phyloP scores from a whole-genome alignment of 2,329 filamentous ascomycete genomes.

The Sarocladium oryzae region DNA sequence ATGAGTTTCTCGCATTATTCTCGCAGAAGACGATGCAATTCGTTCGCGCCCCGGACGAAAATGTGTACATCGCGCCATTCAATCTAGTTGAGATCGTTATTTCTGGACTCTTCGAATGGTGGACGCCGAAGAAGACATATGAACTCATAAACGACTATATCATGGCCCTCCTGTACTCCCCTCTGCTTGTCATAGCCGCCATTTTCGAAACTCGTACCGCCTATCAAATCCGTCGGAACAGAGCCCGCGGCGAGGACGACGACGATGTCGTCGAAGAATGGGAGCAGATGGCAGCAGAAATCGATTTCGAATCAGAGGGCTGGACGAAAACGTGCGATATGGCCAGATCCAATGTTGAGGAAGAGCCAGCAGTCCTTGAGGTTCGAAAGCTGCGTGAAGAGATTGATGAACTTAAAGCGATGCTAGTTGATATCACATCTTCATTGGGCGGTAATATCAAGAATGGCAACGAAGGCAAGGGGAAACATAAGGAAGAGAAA shows the following conservation, averaged over 20 bases:
- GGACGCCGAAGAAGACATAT: slow-evolving; percentile 70
- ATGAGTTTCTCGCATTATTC: slow-evolving; percentile 93
- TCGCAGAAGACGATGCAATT: slow-evolving; percentile 95
- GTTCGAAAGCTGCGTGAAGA: slow-evolving; percentile 52
- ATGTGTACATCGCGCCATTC: slow-evolving; percentile 94
- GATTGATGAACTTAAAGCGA: slow-evolving; percentile 47
- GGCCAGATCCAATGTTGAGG: slow-evolving; percentile 76
- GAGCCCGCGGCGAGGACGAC: slow-evolving; percentile 75
- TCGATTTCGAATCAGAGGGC: slow-evolving; percentile 76
- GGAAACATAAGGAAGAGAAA: not conserved
- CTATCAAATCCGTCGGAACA: slow-evolving; percentile 62
- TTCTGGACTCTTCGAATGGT: slow-evolving; percentile 86
- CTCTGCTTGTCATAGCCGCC: slow-evolving; percentile 73
- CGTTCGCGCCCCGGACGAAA: slow-evolving; percentile 92
- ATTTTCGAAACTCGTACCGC: slow-evolving; percentile 63
- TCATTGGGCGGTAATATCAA: slow-evolving; percentile 13
- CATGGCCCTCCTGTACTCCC: slow-evolving; percentile 81
- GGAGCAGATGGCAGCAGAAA: slow-evolving; percentile 69
- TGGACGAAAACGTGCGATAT: slow-evolving; percentile 75
- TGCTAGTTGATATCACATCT: slow-evolving; percentile 32
- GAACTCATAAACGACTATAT: slow-evolving; percentile 80
- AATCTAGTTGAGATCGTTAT: slow-evolving; percentile 85
- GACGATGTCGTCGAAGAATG: slow-evolving; percentile 88
- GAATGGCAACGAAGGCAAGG: not conserved
- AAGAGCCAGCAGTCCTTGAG: slow-evolving; percentile 70